Base-by-base conservation (phyloP, 192 early-diverging fungal species). In the Backusella psychrophila region DNA sequence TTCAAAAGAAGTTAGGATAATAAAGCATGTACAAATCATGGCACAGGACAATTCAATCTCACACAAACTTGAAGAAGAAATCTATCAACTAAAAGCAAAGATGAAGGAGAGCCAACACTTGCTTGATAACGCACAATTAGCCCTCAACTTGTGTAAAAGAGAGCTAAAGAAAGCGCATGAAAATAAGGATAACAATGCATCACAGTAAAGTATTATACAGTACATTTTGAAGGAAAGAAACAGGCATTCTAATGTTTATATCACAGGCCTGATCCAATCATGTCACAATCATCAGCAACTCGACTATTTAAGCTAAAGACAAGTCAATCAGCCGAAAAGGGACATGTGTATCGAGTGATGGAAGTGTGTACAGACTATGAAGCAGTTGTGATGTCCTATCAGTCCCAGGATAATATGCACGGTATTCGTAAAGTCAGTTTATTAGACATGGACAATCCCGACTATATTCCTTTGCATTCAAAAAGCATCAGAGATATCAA, bases 401-500 rank as follows among this genome's bases (percentile, higher is more conserved):
- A 71, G 3, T 29, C 70, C 15, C 29, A 42, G 4, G 23, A 38
- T 49, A 39, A 71, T 15, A 44, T 31, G 14, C 65, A 80, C 56
- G 75, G 75, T 11, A 34, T 80, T 12, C 67, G 69, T 33, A 75
- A 73, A 52, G 52, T 69, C 34, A 73, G 66, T 34, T 9, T 80
- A 49, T 41, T 63, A 17, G 71, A 73, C 46, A 38, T 49, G n/a
- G 33, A 38, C 1, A 29, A 70, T 34, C 21, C 42, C 21, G 65
- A 75, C 1, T 72, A 72, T 56, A 72, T 76, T n/a, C 70, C 71
- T 4, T 69, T 69, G 9, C 79, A 80, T 46, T 34, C 21, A 46
- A 42, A 71, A 7, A 35, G 23, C 0, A 80, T 80, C 5, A 21
- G 69, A 14, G 79, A 80, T 63, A 66, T 80, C 34, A 63, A 76